These are phyloP conservation scores for Botryotinia convoluta DNA, from an alignment of 2,329 filamentous ascomycete species.

Conservation along the genomic window DNA sequence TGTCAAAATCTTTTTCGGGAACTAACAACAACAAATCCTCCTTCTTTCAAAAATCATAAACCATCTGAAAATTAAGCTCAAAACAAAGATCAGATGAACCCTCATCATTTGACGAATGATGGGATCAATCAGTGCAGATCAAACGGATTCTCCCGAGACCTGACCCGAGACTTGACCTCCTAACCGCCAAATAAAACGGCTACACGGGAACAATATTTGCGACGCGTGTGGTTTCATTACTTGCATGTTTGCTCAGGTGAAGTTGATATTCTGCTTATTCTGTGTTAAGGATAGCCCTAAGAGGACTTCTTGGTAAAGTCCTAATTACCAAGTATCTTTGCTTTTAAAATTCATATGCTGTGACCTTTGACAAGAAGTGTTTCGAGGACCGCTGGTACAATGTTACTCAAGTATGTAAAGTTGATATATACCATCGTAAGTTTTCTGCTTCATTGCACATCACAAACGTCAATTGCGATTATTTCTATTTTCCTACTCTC, in stretches of 20 bases:
- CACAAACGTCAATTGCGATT: neutral
- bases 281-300: neutral
- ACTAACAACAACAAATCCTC: neutral
- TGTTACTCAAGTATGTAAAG: neutral
- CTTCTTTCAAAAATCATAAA: neutral
- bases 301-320: neutral
- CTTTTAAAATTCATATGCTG: neutral
- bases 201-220: conserved; percentile 6
- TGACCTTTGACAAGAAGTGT: neutral
- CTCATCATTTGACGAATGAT: neutral
- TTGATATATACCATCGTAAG: neutral
- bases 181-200: conserved; percentile 9
- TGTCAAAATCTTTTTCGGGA: neutral
- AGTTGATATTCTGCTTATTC: neutral
- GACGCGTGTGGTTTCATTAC: conserved; percentile 14
- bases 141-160: neutral
- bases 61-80: conserved; percentile 15
- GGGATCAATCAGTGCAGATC: neutral
- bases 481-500: neutral
- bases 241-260: neutral
- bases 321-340: neutral
- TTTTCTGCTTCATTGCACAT: neutral
- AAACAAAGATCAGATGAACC: conserved; percentile 8
- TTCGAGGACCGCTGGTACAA: neutral
- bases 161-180: neutral